Evolutionary conservation across 2,329 filamentous ascomycete genomes (phyloP), one percentile per base, ranked within the genome.

Genomic region (Shiraia bambusicola): DNA sequence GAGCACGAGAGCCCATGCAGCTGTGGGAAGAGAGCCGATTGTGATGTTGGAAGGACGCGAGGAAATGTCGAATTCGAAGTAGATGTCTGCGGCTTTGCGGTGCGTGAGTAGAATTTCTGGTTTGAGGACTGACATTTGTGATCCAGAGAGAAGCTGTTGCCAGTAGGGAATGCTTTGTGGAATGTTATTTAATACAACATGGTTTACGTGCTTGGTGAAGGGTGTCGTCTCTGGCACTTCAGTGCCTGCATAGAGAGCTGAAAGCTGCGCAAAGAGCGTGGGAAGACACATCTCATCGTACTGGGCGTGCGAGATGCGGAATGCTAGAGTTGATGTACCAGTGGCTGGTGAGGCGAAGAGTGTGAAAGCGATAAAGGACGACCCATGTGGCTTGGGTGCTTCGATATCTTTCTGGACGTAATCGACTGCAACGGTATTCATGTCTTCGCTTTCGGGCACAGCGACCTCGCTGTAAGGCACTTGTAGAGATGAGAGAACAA

Each of bases 241-340:
- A 6, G 47, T 46, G 6, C 69, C 72, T 29, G 71, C 58, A 35
- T 78, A 82, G 5, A 83, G 69, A 0, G 74, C 72, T 3, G 77
- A 78, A 28, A 86, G 76, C 55, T 84, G 80, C 13, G 73, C 73
- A 42, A 86, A 75, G 14, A 86, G 74, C n/a, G 75, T 69, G 0
- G 81, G 78, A 7, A 86, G 73, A 50, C 79, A 86, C 15, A 86
- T 81, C 49, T 83, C 83, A 50, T 87, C 83, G 57, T 86, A 86
- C 52, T 86, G 83, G 0, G 83, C 80, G 61, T 87, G 83, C 0
- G 82, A 86, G 40, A 87, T 76, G 41, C 83, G 78, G 59, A 84
- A 75, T 44, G 78, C 69, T 11, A 86, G 76, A 32, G 74, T 72
- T 4, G 69, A 63, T 9, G 72, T 58, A 15, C 66, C 69, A 45